Percentiles rank a stretch among this genome's conserved stretches.
Evolutionary conservation across 345 rosid genomes (phyloP).

Genomic region (Hypericum androsaemum): DNA sequence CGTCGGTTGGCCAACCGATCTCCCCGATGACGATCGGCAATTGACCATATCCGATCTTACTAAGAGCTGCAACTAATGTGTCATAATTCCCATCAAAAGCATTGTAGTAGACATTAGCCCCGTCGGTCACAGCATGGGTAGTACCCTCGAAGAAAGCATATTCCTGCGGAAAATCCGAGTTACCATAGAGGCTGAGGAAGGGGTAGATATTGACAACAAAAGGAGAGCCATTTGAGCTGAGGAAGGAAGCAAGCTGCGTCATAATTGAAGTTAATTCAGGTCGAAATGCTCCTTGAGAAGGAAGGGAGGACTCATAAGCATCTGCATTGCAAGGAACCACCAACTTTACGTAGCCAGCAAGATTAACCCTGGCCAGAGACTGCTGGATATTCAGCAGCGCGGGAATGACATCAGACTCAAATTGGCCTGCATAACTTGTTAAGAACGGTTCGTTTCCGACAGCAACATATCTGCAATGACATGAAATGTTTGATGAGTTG

Average conservation of each 20-base stretch:
- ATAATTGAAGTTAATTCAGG: slow-evolving; percentile 76
- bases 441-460: slow-evolving; percentile 97
- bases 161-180: slow-evolving; percentile 88
- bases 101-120: slow-evolving; percentile 63
- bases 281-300: slow-evolving; percentile 86
- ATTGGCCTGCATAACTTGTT: slow-evolving; percentile 54
- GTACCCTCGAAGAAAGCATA: slow-evolving; percentile 84
- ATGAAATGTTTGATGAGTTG: slow-evolving; percentile 9
- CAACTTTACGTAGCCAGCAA: slow-evolving; percentile 66
- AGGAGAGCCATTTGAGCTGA: slow-evolving; percentile 80
- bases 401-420: slow-evolving; percentile 66
- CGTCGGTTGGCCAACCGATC: slow-evolving; percentile 96
- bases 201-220: slow-evolving; percentile 89
- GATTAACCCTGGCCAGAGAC: slow-evolving; percentile 72
- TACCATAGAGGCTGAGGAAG: slow-evolving; percentile 85
- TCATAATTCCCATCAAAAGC: slow-evolving; percentile 93
- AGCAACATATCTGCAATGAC: slow-evolving; percentile 60
- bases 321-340: slow-evolving; percentile 97
- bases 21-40: slow-evolving; percentile 91
- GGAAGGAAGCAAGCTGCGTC: slow-evolving; percentile 74
- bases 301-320: slow-evolving; percentile 73
- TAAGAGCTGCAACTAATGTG: slow-evolving; percentile 82
- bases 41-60: slow-evolving; percentile 72
- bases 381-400: slow-evolving; percentile 73
- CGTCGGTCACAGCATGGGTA: slow-evolving; percentile 73